Percentiles rank a stretch among this genome's conserved stretches.
Evolutionary conservation across 2,329 filamentous ascomycete genomes (phyloP).

Genomic region (Curvularia hawaiiensis): DNA sequence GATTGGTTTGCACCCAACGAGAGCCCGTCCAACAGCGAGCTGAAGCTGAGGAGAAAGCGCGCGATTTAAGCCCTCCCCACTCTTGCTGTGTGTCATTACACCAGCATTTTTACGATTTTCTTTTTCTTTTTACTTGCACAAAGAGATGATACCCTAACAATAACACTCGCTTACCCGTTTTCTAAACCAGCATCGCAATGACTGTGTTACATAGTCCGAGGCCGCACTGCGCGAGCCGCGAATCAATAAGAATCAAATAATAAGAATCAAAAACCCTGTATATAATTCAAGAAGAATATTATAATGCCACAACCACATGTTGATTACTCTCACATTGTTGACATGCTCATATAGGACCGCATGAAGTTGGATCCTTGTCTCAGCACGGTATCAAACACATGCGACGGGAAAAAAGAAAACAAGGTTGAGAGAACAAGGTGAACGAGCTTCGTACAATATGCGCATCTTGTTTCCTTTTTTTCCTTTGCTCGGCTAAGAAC

Average conservation of each 20-base stretch:
- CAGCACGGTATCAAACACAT: too few relatives aligned
- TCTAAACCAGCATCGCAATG: not conserved
- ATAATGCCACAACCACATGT: not conserved
- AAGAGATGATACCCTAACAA: slow-evolving; percentile 17
- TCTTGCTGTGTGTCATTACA: not conserved
- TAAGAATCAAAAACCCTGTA: not conserved
- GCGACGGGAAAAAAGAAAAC: not conserved
- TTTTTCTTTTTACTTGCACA: not conserved
- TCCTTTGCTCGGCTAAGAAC: not conserved
- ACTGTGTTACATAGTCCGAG: not conserved
- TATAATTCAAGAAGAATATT: not conserved
- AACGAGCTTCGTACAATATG: not conserved
- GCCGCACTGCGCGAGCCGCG: slow-evolving; percentile 7
- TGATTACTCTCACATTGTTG: too few relatives aligned
- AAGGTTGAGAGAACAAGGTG: not conserved
- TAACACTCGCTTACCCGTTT: slow-evolving; percentile 14
- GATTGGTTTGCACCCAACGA: slow-evolving; percentile 43
- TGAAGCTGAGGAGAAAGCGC: slow-evolving; percentile 20
- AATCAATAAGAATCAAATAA: not conserved
- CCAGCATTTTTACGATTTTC: not conserved
- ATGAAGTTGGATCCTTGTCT: too few relatives aligned
- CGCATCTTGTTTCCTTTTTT: not conserved
- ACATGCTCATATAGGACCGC: too few relatives aligned
- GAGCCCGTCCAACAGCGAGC: slow-evolving; percentile 19
- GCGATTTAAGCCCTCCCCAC: not conserved